These are phyloP conservation scores for Monilinia aucupariae DNA, from an alignment of 2,329 filamentous ascomycete genomes.

Conservation along the genomic window DNA sequence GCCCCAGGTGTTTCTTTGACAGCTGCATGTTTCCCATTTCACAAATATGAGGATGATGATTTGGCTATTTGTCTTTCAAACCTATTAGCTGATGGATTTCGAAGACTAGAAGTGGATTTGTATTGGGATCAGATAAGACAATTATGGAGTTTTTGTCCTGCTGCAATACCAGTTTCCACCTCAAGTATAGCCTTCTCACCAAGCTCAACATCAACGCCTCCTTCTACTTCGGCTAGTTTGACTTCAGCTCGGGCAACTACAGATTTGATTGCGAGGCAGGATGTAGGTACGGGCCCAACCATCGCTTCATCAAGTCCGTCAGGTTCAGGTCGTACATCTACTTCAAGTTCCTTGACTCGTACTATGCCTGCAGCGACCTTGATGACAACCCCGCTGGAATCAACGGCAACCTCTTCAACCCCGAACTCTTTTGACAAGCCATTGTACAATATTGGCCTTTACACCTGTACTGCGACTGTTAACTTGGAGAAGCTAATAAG, in stretches of 20 bases:
- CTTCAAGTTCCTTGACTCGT: background rate
- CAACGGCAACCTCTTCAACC: constrained; percentile 15
- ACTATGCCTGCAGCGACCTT: background rate
- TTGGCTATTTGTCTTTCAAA: constrained; percentile 56
- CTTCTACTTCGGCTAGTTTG: constrained; percentile 16
- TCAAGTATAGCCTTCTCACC: background rate
- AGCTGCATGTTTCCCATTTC: constrained; percentile 52
- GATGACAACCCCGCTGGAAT: constrained; percentile 23
- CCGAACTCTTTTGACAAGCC: constrained; percentile 28
- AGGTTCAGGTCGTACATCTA: background rate
- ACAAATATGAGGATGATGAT: constrained; percentile 47
- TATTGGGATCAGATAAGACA: constrained; percentile 55
- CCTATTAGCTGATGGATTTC: constrained; percentile 54
- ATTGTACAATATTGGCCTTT: constrained; percentile 46
- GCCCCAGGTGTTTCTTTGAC: constrained; percentile 51
- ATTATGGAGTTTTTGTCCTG: constrained; percentile 58
- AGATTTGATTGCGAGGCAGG: constrained; percentile 1
- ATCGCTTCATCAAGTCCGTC: background rate
- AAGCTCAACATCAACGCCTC: constrained; percentile 19
- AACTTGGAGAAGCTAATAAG: constrained; percentile 46
- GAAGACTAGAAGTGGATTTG: constrained; percentile 52
- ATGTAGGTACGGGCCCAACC: background rate
- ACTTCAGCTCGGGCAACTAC: constrained; percentile 7
- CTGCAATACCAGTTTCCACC: constrained; percentile 28
- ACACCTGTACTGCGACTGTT: constrained; percentile 49